Base-by-base conservation (phyloP, 352 stramenopile genomes). In the Thraustotheca clavata region DNA sequence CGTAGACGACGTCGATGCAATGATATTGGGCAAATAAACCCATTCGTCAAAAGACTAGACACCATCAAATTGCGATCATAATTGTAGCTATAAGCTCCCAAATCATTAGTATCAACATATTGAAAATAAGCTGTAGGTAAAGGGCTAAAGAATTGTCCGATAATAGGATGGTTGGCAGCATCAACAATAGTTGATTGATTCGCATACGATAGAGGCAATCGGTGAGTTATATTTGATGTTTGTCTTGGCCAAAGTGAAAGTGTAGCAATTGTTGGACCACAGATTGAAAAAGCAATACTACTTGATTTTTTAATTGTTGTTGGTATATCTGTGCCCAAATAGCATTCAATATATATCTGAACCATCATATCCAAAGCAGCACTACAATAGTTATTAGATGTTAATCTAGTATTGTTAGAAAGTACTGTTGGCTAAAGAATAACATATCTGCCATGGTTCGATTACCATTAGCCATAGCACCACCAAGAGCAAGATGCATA, bases 291-390 rank as follows among this genome's bases (percentile, higher is more conserved):
- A 6, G 43, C 43, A 22, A 22, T 33, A 6, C 22, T 22, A 50
- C 43, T 50, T 6, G 6, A 33, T 6, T 14, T 22, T 14, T 50
- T 50, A 12, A 33, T 50, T 6, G 43, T 14, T 6, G 14, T 29
- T 6, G 43, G 12, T 6, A 6, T 6, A 54, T 54, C 55, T 46
- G 26, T 50, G 6, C 57, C 57, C 5, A 65, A 1, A 46, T 65
- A 65, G 27, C 57, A 65, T 9, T 52, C 46, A 16, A 65, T 54
- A 46, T 65, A 65, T 12, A 65, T 26, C 55, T 65, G 57, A 18
- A 65, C 33, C 24, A 65, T 49, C 38, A 65, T 35, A 46, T 65
- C 57, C 8, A 65, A 3, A 3, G 57, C 29, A 4, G 57, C 57
- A 35, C 57, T 65, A 61, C 11, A n/a, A 6, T 48, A 7, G 29